Evolutionary conservation across 305 asterid species (phyloP), one percentile per base, ranked within the genome.

Genomic region (Fraxinus baroniana): DNA sequence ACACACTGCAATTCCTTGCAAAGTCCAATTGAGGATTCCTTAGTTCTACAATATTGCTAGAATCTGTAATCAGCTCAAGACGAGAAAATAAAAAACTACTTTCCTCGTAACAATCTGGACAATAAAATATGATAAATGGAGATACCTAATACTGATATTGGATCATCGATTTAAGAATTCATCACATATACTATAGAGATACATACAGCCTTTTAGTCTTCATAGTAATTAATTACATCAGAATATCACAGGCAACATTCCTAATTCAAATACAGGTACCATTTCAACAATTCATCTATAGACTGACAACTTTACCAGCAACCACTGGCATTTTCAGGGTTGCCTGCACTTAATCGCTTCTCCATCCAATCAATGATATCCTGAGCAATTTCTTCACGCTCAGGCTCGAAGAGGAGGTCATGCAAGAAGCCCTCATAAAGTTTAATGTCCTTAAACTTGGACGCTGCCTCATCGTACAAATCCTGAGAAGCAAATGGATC

Each of bases 291-390:
- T 37, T 18, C 72, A 26, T 24, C 78, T 80, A 10, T 10, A 1
- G 18, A 15, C 8, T 13, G n/a, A 1, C 35, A 17, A 52, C 80
- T 66, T 66, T 83, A 88, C 83, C 86, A 86, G 62, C 55, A 78
- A 41, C 82, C 41, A 79, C 49, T 62, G 12, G 82, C 85, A 76
- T 26, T 84, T 78, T 46, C 88, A 64, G 28, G 60, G 73, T 76
- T 80, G 55, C 79, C n/a, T 17, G 77, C 86, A 70, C 76, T 80
- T 79, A 93, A 49, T 64, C 91, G 87, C 86, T 83, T 93, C 83
- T 90, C 91, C 99, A 96, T 94, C 99, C 99, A 96, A 44, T 93
- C 91, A 66, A 93, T 96, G 78, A 96, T 96, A 70, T 96, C 98
- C 91, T 88, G 93, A 26, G 91, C 98, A 2, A 96, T 88, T 80